Conservation (phyloP, 2,329 filamentous ascomycete genomes). For the Zymoseptoria tritici region DNA sequence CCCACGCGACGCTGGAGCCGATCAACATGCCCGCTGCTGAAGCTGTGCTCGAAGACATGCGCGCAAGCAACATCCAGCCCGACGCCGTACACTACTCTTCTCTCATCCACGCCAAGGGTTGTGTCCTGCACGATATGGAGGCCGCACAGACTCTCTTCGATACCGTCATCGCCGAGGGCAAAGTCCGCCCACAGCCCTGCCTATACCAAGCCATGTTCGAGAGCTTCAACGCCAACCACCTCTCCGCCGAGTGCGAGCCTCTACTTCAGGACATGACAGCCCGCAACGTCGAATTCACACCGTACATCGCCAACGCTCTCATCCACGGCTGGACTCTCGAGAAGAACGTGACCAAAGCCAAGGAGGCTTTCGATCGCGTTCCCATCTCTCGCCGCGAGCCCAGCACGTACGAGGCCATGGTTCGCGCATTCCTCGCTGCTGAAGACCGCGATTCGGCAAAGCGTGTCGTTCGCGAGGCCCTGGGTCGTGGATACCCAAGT, state of each 20-base stretch:
- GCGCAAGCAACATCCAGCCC: conserved; percentile 62
- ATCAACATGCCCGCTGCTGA: conserved; percentile 84
- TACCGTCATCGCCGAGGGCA: conserved; percentile 60
- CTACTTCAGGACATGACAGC: conserved; percentile 68
- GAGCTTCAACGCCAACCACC: conserved; percentile 90
- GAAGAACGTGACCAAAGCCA: conserved; percentile 71
- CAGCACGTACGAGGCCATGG: conserved; percentile 98
- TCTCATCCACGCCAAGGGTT: conserved; percentile 91
- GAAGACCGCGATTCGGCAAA: conserved; percentile 73
- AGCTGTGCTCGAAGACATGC: conserved; percentile 71
- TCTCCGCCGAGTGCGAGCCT: conserved; percentile 61
- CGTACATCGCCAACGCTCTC: conserved; percentile 96
- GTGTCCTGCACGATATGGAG: conserved; percentile 82
- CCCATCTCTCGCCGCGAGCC: conserved; percentile 76
- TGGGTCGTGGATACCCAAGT: conserved; percentile 79
- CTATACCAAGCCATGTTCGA: conserved; percentile 97
- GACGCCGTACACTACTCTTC: conserved; percentile 95
- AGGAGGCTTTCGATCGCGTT: conserved; percentile 71
- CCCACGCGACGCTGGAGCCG: conserved; percentile 87
- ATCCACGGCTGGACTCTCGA: conserved; percentile 94
- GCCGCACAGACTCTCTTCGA: conserved; percentile 79
- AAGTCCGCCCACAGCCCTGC: conserved; percentile 68
- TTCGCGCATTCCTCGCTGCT: conserved; percentile 77
- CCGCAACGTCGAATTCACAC: conserved; percentile 73
- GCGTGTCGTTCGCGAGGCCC: conserved; percentile 78